Evolutionary conservation across 2,329 filamentous ascomycete species (phyloP), one percentile per base, ranked within the genome.

Genomic region (Mycocentrospora acerina): DNA sequence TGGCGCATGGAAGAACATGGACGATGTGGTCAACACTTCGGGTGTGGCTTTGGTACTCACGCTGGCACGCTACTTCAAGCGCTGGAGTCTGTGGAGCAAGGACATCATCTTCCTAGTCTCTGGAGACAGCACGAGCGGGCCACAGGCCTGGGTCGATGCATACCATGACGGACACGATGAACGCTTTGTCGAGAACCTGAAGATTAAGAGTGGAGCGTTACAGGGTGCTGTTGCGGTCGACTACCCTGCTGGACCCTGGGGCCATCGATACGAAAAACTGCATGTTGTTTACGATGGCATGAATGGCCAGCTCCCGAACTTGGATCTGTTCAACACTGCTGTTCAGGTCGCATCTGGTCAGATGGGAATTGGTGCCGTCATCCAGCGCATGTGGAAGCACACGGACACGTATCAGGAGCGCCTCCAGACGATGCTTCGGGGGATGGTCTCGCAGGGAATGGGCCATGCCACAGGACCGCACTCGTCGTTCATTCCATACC

Each of bases 71-170:
- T 98, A 98, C 70, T 97, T 98, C 72, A 95, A 94, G 69, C 82
- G 86, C 54, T 98, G 93, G 93, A 96, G 90, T 36, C 77, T 98
- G 18, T 98, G 93, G 93, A 96, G 90, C 42, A 98, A 98, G 69
- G 93, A 98, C 66, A 95, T 98, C 53, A 91, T 98, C 42, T 82
- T 98, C 54, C 71, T 98, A 5, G 79, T 98, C 31, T 84, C 93
- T 0, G 85, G 88, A 0, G 93, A 98, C 68, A 95, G 89, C 66
- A 86, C 84, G 42, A 86, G 88, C 9, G 93, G 91, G 1, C 88
- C 90, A 0, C 90, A 97, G 64, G 93, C 93, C 16, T 98, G 93
- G 93, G 88, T 96, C 7, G 90, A 96, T 61, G 93, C 93, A 2
- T 98, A 98, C 67, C 93, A 98, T 67, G 88, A 95, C 65, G 85